phyloP scores from a whole-genome alignment of 2,329 filamentous ascomycete species.

The Lachnellula cervina region DNA sequence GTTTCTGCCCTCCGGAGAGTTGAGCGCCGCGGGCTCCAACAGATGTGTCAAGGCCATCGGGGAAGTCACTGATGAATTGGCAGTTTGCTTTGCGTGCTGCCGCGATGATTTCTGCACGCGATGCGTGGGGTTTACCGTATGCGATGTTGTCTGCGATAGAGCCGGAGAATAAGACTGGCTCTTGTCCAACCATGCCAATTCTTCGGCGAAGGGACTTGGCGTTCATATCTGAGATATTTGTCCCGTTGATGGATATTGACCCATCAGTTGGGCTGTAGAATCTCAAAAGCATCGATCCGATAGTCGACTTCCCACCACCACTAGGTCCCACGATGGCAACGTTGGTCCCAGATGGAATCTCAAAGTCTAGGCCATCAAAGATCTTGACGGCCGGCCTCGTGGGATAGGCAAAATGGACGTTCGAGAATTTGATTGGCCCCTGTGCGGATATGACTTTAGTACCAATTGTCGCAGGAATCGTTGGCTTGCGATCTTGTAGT shows the following conservation, averaged over 20 bases:
- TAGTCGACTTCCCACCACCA: constrained; percentile 93
- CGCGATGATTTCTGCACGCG: constrained; percentile 72
- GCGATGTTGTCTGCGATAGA: constrained; percentile 85
- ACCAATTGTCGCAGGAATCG: constrained; percentile 83
- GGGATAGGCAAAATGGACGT: constrained; percentile 87
- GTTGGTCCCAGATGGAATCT: constrained; percentile 88
- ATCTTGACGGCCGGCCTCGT: constrained; percentile 88
- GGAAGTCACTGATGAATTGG: constrained; percentile 93
- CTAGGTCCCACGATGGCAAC: constrained; percentile 96
- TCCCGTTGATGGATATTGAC: constrained; percentile 74
- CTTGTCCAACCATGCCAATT: constrained; percentile 92
- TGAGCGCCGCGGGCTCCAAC: constrained; percentile 91
- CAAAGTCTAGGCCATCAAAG: constrained; percentile 83
- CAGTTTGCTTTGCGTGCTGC: constrained; percentile 93
- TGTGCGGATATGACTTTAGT: constrained; percentile 74
- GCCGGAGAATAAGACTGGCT: constrained; percentile 87
- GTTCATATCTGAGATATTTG: constrained; percentile 81
- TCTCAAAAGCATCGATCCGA: constrained; percentile 81
- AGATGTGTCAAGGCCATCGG: constrained; percentile 88
- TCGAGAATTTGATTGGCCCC: constrained; percentile 80
- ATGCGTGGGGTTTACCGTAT: constrained; percentile 79
- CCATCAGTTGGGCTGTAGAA: constrained; percentile 85
- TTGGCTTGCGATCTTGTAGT: constrained; percentile 82
- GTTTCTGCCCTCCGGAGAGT: constrained; percentile 93
- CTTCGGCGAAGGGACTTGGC: constrained; percentile 86